Evolutionary conservation across 164 flowering plant genomes (phyloP), one percentile per base, ranked within the genome.

Genomic region (Chimonanthus salicifolius): DNA sequence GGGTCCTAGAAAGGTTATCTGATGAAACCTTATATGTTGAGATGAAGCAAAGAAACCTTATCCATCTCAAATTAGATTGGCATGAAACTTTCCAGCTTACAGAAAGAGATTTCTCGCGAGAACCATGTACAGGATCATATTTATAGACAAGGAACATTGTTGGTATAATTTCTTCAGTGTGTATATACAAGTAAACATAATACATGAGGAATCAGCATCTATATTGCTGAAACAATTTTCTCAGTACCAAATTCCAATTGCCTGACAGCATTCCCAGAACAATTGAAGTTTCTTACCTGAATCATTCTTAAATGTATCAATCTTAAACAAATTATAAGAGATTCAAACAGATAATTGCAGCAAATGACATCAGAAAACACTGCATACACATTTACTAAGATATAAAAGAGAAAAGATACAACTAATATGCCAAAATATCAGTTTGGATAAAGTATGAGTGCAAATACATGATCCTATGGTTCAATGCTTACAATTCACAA

Each of bases 271-370:
- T 54, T 10, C 16, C 16, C 16, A 54, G 60, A n/a, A 54, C 16
- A 1, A 54, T 54, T 54, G 16, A 4, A 10, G 60, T 54, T 5
- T n/a, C 11, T 54, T 13, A 54, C n/a, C 16, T 54, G 16, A 54
- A 54, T 54, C 16, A 10, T 13, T 11, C 58, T 51, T 9, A 51
- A 51, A 9, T 51, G 33, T 33, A 33, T 33, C 13, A 51, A 11
- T 62, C 65, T 62, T 3, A 11, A n/a, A 16, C 21, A 11, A 62
- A 11, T 20, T 11, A 44, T 10, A 50, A 50, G 16, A 50, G 72
- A 51, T 69, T 5, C 72, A 69, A 50, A 69, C 45, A 11, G n/a
- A 7, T 7, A 67, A 67, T 47, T n/a, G 70, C 10, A 46, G 51
- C 49, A 67, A 67, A 6, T 67, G 7, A 5, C 8, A 18, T 62